A percentile compares a stretch with the other conserved stretches of the same genome.
These are phyloP conservation scores for Lentinus brumalis DNA, from an alignment of 768 basidiomycete genomes.

Conservation along the genomic window DNA sequence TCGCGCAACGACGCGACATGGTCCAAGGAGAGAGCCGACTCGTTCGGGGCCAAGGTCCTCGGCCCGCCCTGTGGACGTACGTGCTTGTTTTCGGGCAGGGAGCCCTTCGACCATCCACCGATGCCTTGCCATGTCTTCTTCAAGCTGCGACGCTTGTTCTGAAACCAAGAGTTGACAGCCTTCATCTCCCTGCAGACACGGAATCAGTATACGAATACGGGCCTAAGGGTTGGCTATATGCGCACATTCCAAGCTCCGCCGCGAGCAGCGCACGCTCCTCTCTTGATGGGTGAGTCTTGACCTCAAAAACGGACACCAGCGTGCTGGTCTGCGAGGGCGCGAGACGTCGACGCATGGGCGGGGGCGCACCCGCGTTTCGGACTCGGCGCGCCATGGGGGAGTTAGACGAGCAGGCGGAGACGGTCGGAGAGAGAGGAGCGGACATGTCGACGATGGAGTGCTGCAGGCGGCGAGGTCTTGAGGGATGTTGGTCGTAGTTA, in stretches of 20 bases:
- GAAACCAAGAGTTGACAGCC: slow-evolving; percentile 74
- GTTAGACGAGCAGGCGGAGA: slow-evolving; percentile 9
- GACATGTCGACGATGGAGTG: slow-evolving; percentile 1
- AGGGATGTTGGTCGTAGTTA: slow-evolving; percentile 3
- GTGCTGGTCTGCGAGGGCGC: slow-evolving; percentile 34
- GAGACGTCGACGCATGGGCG: slow-evolving; percentile 30
- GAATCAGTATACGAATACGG: not conserved
- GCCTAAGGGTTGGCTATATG: not conserved
- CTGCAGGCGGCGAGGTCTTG: not conserved
- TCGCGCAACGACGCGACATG: slow-evolving; percentile 58
- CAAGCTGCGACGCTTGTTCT: slow-evolving; percentile 71
- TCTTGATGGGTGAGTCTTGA: slow-evolving; percentile 42
- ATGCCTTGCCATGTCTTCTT: slow-evolving; percentile 34
- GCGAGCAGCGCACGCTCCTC: slow-evolving; percentile 44
- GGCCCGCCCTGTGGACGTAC: slow-evolving; percentile 25
- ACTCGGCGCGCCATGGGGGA: slow-evolving; percentile 9
- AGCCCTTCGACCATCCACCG: slow-evolving; percentile 21
- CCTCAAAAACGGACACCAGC: slow-evolving; percentile 38
- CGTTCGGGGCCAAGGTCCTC: slow-evolving; percentile 32
- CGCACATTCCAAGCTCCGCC: slow-evolving; percentile 42
- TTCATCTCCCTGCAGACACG: slow-evolving; percentile 42
- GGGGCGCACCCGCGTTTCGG: slow-evolving; percentile 4
- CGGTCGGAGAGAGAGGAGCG: slow-evolving; percentile 8
- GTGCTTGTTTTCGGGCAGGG: slow-evolving; percentile 21
- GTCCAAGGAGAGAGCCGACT: slow-evolving; percentile 48